Percentiles rank a stretch among this genome's conserved stretches.
phyloP scores from a whole-genome alignment of 2,329 filamentous ascomycete species.

The Colletotrichum lindemuthianum region DNA sequence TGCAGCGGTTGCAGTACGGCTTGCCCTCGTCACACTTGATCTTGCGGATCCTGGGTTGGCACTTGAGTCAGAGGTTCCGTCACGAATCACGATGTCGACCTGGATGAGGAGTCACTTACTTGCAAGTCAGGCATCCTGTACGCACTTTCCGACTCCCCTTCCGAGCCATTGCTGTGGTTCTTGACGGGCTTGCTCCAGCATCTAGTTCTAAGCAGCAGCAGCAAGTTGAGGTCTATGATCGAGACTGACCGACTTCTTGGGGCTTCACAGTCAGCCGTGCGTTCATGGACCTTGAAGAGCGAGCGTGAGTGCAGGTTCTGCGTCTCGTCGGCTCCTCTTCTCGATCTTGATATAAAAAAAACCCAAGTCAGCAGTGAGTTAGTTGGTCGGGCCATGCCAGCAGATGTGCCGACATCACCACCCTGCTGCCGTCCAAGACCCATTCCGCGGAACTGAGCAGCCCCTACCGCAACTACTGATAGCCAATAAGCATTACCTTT shows the following conservation, averaged over 20 bases:
- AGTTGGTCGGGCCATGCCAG: too few species aligned
- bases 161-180: constrained; percentile 10
- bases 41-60: constrained; percentile 56
- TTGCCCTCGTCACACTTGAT: constrained; percentile 67
- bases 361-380: background rate
- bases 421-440: background rate
- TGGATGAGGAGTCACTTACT: constrained; percentile 46
- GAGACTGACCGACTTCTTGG: too few species aligned
- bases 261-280: too few species aligned
- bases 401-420: background rate
- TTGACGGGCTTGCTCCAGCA: too few species aligned
- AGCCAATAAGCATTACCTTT: background rate
- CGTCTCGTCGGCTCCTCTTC: too few species aligned
- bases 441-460: background rate
- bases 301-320: background rate
- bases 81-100: background rate
- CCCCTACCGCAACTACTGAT: too few species aligned
- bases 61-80: background rate
- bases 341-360: constrained; percentile 13
- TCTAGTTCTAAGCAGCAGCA: too few species aligned
- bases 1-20: constrained; percentile 62
- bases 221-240: background rate
- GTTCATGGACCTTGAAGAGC: background rate
- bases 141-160: constrained; percentile 48
- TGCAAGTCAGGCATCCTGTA: constrained; percentile 65